Conservation (phyloP, 768 basidiomycete species). For the Gloeostereum incarnatum region DNA sequence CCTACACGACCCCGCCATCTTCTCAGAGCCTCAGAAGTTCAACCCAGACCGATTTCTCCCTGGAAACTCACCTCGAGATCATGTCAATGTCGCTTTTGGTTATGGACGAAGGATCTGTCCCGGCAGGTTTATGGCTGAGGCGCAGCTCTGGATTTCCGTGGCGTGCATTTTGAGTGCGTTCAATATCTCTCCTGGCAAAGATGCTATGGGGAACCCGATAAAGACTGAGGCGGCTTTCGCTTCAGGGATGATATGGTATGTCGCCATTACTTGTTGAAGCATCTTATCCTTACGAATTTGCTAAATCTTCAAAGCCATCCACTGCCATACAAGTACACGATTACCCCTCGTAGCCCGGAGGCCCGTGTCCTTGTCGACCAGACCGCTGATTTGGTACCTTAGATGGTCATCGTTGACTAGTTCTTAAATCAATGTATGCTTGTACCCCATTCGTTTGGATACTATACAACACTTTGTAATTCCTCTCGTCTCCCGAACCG, state of each 20-base stretch:
- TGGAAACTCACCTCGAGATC: slow-evolving; percentile 19
- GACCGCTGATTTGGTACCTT: slow-evolving; percentile 13
- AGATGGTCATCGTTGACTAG: too few species aligned
- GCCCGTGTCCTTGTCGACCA: slow-evolving; percentile 21
- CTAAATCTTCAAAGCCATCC: slow-evolving; percentile 18
- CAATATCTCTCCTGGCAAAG: slow-evolving; percentile 25
- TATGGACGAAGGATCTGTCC: slow-evolving; percentile 39
- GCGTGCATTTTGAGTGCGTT: slow-evolving; percentile 33
- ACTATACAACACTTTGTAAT: too few species aligned
- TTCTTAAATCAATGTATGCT: too few species aligned
- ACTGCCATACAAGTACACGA: slow-evolving; percentile 20
- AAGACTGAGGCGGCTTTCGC: slow-evolving; percentile 24
- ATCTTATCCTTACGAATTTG: background rate
- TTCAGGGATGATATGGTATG: slow-evolving; percentile 34
- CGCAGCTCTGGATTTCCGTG: slow-evolving; percentile 34
- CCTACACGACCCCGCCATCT: slow-evolving; percentile 35
- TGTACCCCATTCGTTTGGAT: too few species aligned
- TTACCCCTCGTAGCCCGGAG: slow-evolving; percentile 19
- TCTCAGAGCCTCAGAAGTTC: slow-evolving; percentile 36
- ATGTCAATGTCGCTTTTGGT: slow-evolving; percentile 28
- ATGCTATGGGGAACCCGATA: slow-evolving; percentile 22
- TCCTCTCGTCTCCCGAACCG: too few species aligned
- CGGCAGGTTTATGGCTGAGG: slow-evolving; percentile 34
- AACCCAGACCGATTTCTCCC: slow-evolving; percentile 38
- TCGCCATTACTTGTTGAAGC: background rate